A percentile compares a stretch with the other conserved stretches of the same genome.
phyloP scores from a whole-genome alignment of 2,329 filamentous ascomycete species.

The Hansfordia pulvinata region DNA sequence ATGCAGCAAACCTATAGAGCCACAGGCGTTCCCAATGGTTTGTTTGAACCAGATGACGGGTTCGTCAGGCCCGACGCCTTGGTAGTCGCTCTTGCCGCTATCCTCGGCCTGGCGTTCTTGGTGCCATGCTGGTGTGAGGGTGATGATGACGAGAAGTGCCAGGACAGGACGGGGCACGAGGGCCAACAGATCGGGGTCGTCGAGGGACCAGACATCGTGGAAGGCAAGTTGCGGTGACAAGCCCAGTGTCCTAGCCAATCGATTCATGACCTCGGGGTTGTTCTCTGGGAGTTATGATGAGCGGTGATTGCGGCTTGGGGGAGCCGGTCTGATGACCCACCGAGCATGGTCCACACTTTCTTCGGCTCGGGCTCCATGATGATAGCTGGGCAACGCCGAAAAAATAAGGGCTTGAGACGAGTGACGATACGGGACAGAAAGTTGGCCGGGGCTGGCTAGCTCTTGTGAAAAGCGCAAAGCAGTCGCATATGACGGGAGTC shows the following conservation, averaged over 20 bases:
- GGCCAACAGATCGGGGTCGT: conserved; percentile 61
- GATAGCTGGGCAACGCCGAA: no score
- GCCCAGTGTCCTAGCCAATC: conserved; percentile 57
- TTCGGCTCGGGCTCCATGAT: no score
- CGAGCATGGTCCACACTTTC: conserved; percentile 1
- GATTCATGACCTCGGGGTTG: conserved; percentile 68
- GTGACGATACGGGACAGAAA: no score
- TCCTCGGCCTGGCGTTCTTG: conserved; percentile 22
- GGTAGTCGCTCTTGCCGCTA: conserved; percentile 6
- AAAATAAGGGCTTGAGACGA: no score
- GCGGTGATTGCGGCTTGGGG: not conserved
- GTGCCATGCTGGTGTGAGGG: conserved; percentile 33
- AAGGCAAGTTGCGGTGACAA: conserved; percentile 56
- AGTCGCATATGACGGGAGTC: no score
- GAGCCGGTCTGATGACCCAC: not conserved
- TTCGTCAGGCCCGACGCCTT: conserved; percentile 34
- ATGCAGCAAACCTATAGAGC: conserved; percentile 66
- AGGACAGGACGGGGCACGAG: conserved; percentile 65
- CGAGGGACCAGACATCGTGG: conserved; percentile 71
- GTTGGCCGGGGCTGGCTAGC: no score
- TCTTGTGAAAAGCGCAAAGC: no score
- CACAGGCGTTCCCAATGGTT: conserved; percentile 73
- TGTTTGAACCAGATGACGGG: conserved; percentile 75
- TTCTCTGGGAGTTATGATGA: conserved; percentile 23
- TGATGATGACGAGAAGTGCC: conserved; percentile 71